phyloP scores from a whole-genome alignment of 306 rosid genomes.

The Cicer yamashitae region DNA sequence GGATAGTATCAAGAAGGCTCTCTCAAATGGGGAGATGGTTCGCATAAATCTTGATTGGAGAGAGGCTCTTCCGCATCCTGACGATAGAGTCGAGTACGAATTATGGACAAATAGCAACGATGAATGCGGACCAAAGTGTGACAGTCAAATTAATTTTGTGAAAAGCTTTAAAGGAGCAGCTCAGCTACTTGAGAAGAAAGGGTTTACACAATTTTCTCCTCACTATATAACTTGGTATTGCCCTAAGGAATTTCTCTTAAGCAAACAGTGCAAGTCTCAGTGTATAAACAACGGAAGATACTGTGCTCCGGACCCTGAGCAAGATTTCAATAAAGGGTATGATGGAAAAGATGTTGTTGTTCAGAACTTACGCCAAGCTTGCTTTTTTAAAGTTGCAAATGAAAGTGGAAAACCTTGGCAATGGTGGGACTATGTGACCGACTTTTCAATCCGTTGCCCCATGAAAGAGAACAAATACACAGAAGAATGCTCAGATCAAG shows the following conservation, averaged over 20 bases:
- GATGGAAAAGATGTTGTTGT: conserved; percentile 94
- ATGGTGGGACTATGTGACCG: conserved; percentile 98
- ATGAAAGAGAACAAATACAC: conserved; percentile 76
- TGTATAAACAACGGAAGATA: conserved; percentile 91
- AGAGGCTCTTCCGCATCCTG: conserved; percentile 99
- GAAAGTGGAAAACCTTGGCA: conserved; percentile 96
- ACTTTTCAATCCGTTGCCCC: conserved; percentile 93
- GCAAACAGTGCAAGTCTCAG: conserved; percentile 90
- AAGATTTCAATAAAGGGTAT: conserved; percentile 88
- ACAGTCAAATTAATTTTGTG: conserved; percentile 77
- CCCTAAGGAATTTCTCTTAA: conserved; percentile 76
- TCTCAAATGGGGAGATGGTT: conserved; percentile 69
- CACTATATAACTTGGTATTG: conserved; percentile 95
- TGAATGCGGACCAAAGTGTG: conserved; percentile 91
- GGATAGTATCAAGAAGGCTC: conserved; percentile 74
- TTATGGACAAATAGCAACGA: conserved; percentile 97
- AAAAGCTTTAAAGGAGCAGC: conserved; percentile 85
- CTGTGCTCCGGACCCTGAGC: conserved; percentile 99
- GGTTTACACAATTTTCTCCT: conserved; percentile 87
- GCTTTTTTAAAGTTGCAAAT: conserved; percentile 87
- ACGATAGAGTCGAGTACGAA: conserved; percentile 94
- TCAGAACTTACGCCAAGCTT: conserved; percentile 93
- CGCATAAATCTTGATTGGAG: conserved; percentile 91
- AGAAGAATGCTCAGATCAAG: conserved; percentile 83
- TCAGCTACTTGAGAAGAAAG: conserved; percentile 86